These are phyloP conservation scores for Aspergillus eucalypticola DNA, from an alignment of 2,329 filamentous ascomycete genomes.

Conservation along the genomic window DNA sequence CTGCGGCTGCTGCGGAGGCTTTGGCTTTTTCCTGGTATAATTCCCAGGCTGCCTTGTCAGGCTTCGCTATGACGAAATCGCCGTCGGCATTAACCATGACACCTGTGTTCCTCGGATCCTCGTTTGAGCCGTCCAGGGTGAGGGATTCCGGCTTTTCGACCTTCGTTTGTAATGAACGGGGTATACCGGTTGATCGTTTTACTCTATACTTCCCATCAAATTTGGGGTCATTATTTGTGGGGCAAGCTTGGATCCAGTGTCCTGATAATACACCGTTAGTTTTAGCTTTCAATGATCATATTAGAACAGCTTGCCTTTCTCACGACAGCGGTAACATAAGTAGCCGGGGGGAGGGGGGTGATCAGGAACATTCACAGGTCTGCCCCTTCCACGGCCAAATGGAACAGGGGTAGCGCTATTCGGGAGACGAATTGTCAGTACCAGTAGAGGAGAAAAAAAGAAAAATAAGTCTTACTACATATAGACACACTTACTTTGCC, in stretches of 20 bases:
- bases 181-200: constrained; percentile 95
- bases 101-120: constrained; percentile 79
- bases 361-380: constrained; percentile 72
- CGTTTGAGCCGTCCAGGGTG: constrained; percentile 71
- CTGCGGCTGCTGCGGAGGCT: constrained; percentile 76
- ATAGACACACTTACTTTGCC: constrained; percentile 63
- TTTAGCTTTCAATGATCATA: neutral
- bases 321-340: constrained; percentile 91
- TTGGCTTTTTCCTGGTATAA: constrained; percentile 94
- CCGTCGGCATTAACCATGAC: constrained; percentile 98
- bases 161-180: constrained; percentile 90
- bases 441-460: neutral
- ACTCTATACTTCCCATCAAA: constrained; percentile 92
- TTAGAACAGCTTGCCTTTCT: constrained; percentile 65
- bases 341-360: constrained; percentile 93
- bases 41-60: constrained; percentile 95
- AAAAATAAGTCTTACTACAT: neutral
- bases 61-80: constrained; percentile 94
- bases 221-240: constrained; percentile 96
- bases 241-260: constrained; percentile 98
- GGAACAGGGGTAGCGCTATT: constrained; percentile 48
- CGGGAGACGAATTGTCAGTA: constrained; percentile 31
- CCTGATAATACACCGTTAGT: constrained; percentile 46
- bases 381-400: constrained; percentile 40
- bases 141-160: constrained; percentile 85